These are phyloP conservation scores for Pterocarpus santalinus DNA, from an alignment of 306 rosid species.

Conservation along the genomic window DNA sequence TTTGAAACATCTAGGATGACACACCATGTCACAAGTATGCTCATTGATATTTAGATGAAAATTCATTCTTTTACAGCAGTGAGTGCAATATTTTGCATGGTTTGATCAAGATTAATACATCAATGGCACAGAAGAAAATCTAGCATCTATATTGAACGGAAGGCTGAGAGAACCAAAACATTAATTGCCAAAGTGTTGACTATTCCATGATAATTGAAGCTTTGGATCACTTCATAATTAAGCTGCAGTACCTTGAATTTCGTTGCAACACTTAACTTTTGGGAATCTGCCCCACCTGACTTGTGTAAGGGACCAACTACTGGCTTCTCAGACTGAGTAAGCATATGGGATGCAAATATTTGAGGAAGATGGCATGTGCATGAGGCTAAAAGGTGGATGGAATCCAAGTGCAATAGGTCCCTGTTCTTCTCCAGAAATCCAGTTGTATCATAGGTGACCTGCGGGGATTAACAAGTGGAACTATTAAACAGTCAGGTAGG, in stretches of 20 bases:
- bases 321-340: conserved; percentile 87
- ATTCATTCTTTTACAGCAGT: not conserved
- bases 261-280: conserved; percentile 94
- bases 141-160: conserved; percentile 2
- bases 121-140: conserved; percentile 32
- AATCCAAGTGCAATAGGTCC: conserved; percentile 90
- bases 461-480: conserved; percentile 56
- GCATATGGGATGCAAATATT: conserved; percentile 87
- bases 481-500: conserved; percentile 55
- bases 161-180: conserved; percentile 22
- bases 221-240: conserved; percentile 25
- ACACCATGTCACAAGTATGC: conserved; percentile 12
- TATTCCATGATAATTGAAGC: not conserved
- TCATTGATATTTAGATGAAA: not conserved
- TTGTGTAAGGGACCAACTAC: conserved; percentile 85
- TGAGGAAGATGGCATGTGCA: conserved; percentile 92
- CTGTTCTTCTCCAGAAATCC: conserved; percentile 98
- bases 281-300: conserved; percentile 96
- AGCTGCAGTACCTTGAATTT: conserved; percentile 82
- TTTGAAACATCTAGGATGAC: conserved; percentile 33
- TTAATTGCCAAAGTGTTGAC: not conserved
- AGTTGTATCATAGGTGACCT: conserved; percentile 94
- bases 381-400: conserved; percentile 93
- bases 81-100: conserved; percentile 18
- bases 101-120: conserved; percentile 31